Percentiles rank a stretch among this genome's conserved stretches.
Evolutionary conservation across 73 alveolate genomes (phyloP).

Genomic region (Blepharisma japonicum): DNA sequence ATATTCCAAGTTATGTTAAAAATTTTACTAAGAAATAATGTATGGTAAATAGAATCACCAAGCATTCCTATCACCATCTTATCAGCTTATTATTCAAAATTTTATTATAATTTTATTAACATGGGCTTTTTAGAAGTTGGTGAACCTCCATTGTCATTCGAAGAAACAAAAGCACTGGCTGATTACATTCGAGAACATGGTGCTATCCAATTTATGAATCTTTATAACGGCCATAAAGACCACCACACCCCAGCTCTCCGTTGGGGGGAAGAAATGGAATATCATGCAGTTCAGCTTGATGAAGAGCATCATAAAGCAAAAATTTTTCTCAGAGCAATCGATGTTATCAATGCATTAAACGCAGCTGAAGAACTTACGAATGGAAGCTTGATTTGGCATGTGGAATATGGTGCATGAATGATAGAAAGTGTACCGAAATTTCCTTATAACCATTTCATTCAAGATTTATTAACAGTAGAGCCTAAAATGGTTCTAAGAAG

Average conservation of each 20-base stretch:
- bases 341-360: conserved; percentile 30
- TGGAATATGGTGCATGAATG: conserved; percentile 88
- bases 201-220: conserved; percentile 52
- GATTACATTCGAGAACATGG: conserved; percentile 62
- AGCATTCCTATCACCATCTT: too few relatives aligned
- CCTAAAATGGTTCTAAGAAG: conserved; percentile 43
- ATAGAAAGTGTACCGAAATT: conserved; percentile 72
- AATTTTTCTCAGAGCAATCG: conserved; percentile 27
- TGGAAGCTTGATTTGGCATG: conserved; percentile 37
- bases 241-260: conserved; percentile 38
- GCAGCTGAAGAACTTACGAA: conserved; percentile 32
- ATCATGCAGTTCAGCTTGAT: conserved; percentile 43
- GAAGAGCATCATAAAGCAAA: conserved; percentile 33
- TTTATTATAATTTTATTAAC: background rate
- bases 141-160: conserved; percentile 26
- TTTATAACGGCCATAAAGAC: conserved; percentile 49
- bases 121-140: conserved; percentile 54
- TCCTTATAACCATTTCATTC: conserved; percentile 46
- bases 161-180: conserved; percentile 41
- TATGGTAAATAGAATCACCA: too few relatives aligned
- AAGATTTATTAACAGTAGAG: conserved; percentile 34
- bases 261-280: conserved; percentile 90
- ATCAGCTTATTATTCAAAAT: background rate
- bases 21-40: too few relatives aligned
- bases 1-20: too few relatives aligned